Evolutionary conservation across 2,329 filamentous ascomycete genomes (phyloP).

Genomic region (Leptographium procerum): DNA sequence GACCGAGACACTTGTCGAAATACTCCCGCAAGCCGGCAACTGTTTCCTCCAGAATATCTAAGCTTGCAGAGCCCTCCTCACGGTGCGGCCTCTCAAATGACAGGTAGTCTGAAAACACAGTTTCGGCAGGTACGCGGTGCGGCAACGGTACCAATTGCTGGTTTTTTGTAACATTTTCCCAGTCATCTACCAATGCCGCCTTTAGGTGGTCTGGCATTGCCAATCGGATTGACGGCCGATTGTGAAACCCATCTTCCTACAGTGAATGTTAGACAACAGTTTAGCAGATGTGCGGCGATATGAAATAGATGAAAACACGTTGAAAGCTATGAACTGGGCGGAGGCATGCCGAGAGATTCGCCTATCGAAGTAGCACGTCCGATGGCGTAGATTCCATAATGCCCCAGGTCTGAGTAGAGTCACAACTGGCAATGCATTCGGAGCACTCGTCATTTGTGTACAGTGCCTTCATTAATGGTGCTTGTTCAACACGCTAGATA

Average conservation of each 20-base stretch:
- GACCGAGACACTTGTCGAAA: conserved; percentile 81
- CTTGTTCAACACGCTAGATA: neutral
- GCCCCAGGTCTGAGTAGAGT: no score
- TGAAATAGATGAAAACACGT: neutral
- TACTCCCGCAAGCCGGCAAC: conserved; percentile 80
- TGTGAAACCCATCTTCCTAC: conserved; percentile 81
- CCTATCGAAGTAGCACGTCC: no score
- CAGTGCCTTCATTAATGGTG: no score
- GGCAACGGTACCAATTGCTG: conserved; percentile 80
- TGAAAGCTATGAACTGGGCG: no score
- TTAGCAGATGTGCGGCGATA: neutral
- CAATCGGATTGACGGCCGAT: conserved; percentile 75
- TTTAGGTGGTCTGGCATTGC: conserved; percentile 83
- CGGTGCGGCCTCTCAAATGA: conserved; percentile 57
- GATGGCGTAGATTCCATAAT: no score
- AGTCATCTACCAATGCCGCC: conserved; percentile 89
- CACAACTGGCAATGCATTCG: no score
- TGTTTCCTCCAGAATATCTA: conserved; percentile 83
- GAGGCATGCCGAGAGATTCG: no score
- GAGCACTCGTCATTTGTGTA: no score
- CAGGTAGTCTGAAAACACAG: conserved; percentile 73
- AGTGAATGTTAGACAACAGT: neutral
- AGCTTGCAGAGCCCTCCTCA: conserved; percentile 53
- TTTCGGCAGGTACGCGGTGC: conserved; percentile 59
- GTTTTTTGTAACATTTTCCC: conserved; percentile 97